Conservation (phyloP, 352 stramenopile species). For the Aphanomyces euteiches region DNA sequence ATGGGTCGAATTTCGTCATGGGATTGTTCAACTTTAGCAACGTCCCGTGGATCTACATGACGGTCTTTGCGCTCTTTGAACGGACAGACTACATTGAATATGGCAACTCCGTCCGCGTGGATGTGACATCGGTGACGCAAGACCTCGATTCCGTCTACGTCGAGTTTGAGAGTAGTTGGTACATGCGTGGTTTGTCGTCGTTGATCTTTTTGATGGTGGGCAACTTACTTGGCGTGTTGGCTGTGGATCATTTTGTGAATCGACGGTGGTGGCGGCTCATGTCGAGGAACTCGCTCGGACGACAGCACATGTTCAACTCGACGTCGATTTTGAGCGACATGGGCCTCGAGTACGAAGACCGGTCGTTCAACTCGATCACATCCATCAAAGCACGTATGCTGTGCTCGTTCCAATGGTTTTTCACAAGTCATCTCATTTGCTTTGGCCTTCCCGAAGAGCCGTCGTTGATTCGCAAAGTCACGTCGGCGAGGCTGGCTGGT, state of each 20-base stretch:
- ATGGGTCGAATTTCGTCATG: slow-evolving; percentile 22
- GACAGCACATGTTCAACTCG: slow-evolving; percentile 23
- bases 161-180: slow-evolving; percentile 15
- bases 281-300: slow-evolving; percentile 4
- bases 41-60: slow-evolving; percentile 15
- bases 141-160: slow-evolving; percentile 8
- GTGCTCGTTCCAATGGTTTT: slow-evolving; percentile 27
- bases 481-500: not conserved
- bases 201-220: slow-evolving; percentile 6
- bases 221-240: slow-evolving; percentile 8
- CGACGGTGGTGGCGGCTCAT: slow-evolving; percentile 13
- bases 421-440: slow-evolving; percentile 23
- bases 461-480: not conserved
- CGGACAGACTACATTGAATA: slow-evolving; percentile 21
- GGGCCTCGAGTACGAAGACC: not conserved
- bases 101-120: slow-evolving; percentile 7
- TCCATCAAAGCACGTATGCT: not conserved
- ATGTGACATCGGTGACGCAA: slow-evolving; percentile 4
- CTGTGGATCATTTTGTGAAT: slow-evolving; percentile 17
- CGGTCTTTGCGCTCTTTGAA: not conserved
- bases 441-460: slow-evolving; percentile 27
- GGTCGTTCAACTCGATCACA: not conserved
- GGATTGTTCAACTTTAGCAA: slow-evolving; percentile 18
- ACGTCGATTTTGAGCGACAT: slow-evolving; percentile 27
- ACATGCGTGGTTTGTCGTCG: slow-evolving; percentile 9